phyloP scores from a whole-genome alignment of 2,329 filamentous ascomycete species.

The Fulvia fulva region DNA sequence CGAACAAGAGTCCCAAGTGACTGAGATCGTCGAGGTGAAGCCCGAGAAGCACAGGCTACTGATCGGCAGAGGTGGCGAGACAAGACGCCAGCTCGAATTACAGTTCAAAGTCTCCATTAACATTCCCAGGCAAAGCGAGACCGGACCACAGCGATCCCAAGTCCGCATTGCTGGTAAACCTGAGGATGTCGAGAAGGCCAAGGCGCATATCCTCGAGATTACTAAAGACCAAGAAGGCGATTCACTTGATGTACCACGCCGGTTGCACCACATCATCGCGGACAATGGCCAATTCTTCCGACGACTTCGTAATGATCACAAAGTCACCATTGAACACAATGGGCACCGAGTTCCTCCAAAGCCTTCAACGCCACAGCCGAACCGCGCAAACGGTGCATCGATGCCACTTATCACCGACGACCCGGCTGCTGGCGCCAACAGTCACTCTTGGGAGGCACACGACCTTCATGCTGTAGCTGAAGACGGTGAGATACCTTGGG shows the following conservation, averaged over 20 bases:
- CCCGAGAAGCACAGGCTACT: conserved; percentile 85
- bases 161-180: conserved; percentile 82
- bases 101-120: conserved; percentile 85
- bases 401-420: conserved; percentile 95
- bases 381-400: conserved; percentile 52
- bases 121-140: conserved; percentile 70
- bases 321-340: conserved; percentile 87
- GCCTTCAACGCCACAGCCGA: conserved; percentile 47
- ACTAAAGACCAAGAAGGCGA: conserved; percentile 85
- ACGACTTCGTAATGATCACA: conserved; percentile 76
- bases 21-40: conserved; percentile 74
- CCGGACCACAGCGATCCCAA: conserved; percentile 71
- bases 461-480: conserved; percentile 69
- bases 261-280: conserved; percentile 76
- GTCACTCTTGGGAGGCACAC: conserved; percentile 80
- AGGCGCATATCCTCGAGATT: conserved; percentile 73
- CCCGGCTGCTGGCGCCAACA: conserved; percentile 51
- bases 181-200: conserved; percentile 76
- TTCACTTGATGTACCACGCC: conserved; percentile 76
- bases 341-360: conserved; percentile 73
- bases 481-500: conserved; percentile 70
- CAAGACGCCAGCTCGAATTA: conserved; percentile 77
- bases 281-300: conserved; percentile 95
- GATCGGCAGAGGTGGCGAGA: conserved; percentile 88
- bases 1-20: conserved; percentile 79